phyloP scores from a whole-genome alignment of 306 rosid genomes.

The Glycyrrhiza uralensis region DNA sequence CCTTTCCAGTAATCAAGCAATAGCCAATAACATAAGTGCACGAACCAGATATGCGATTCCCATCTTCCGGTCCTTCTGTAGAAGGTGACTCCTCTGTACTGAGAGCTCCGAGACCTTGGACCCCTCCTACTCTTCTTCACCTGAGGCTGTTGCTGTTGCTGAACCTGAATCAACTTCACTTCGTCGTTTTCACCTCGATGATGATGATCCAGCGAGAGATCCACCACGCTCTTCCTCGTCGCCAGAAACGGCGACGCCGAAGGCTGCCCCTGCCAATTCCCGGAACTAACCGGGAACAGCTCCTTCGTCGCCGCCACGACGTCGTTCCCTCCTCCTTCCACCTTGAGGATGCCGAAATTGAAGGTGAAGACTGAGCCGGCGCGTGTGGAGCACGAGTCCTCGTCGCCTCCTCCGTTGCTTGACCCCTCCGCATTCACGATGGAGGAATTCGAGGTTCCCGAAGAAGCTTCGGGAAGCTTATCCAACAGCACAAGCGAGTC shows the following conservation, averaged over 20 bases:
- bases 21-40: background rate
- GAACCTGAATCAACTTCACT: constrained; percentile 49
- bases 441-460: constrained; percentile 94
- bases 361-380: constrained; percentile 59
- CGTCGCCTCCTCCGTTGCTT: constrained; percentile 65
- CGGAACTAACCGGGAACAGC: constrained; percentile 55
- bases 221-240: constrained; percentile 57
- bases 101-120: constrained; percentile 98
- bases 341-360: constrained; percentile 81
- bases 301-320: constrained; percentile 54
- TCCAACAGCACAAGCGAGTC: constrained; percentile 41
- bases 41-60: constrained; percentile 99
- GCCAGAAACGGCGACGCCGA: constrained; percentile 45
- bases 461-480: constrained; percentile 57
- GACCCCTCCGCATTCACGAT: constrained; percentile 92
- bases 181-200: constrained; percentile 41
- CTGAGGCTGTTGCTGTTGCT: constrained; percentile 47
- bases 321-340: constrained; percentile 35
- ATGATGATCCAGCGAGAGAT: constrained; percentile 57
- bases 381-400: constrained; percentile 85
- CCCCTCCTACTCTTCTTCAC: constrained; percentile 94
- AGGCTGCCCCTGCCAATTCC: constrained; percentile 44
- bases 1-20: constrained; percentile 5
- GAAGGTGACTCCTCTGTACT: constrained; percentile 97
- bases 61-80: constrained; percentile 99